Percentiles rank a stretch among this genome's conserved stretches.
These are phyloP conservation scores for Starmera stellimalicola DNA, from an alignment of 1,139 yeast species.

Conservation along the genomic window DNA sequence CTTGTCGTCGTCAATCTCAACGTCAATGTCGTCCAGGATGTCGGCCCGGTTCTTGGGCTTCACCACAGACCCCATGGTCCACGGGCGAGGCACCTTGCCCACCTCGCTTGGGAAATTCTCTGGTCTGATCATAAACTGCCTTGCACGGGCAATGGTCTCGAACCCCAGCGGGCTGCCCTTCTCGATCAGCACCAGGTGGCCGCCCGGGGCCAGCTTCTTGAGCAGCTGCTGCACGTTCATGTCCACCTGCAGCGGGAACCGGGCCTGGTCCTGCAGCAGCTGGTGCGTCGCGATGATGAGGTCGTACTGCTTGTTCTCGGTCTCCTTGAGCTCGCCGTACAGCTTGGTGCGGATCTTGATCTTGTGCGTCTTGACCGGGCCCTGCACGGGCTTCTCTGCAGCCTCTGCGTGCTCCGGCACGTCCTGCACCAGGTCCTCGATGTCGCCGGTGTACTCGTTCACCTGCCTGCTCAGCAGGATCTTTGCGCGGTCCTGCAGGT, in stretches of 20 bases:
- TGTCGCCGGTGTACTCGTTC: slow-evolving; percentile 33
- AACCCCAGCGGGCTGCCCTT: slow-evolving; percentile 88
- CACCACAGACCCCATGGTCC: slow-evolving; percentile 40
- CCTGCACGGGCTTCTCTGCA: slow-evolving; percentile 30
- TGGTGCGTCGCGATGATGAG: slow-evolving; percentile 83
- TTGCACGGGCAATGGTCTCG: slow-evolving; percentile 80
- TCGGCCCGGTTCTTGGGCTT: slow-evolving; percentile 21
- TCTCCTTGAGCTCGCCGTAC: slow-evolving; percentile 31
- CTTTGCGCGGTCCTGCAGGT: slow-evolving; percentile 77
- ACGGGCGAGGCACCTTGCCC: slow-evolving; percentile 68
- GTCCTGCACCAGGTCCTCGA: slow-evolving; percentile 5
- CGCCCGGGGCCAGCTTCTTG: slow-evolving; percentile 60
- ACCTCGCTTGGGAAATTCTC: slow-evolving; percentile 47
- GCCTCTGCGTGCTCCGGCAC: slow-evolving; percentile 3
- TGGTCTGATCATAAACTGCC: slow-evolving; percentile 83
- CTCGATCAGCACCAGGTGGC: slow-evolving; percentile 70
- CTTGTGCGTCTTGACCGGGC: slow-evolving; percentile 50
- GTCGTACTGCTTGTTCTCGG: slow-evolving; percentile 48
- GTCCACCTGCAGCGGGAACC: slow-evolving; percentile 70
- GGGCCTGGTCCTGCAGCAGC: slow-evolving; percentile 46
- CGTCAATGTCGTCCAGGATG: slow-evolving; percentile 25
- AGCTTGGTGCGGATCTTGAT: slow-evolving; percentile 46
- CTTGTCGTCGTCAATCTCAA: slow-evolving; percentile 22
- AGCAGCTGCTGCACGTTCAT: slow-evolving; percentile 53
- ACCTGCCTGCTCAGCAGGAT: slow-evolving; percentile 62